Evolutionary conservation across 192 early-diverging fungal genomes (phyloP), one percentile per base, ranked within the genome.

Genomic region (Entomortierella chlamydospora): DNA sequence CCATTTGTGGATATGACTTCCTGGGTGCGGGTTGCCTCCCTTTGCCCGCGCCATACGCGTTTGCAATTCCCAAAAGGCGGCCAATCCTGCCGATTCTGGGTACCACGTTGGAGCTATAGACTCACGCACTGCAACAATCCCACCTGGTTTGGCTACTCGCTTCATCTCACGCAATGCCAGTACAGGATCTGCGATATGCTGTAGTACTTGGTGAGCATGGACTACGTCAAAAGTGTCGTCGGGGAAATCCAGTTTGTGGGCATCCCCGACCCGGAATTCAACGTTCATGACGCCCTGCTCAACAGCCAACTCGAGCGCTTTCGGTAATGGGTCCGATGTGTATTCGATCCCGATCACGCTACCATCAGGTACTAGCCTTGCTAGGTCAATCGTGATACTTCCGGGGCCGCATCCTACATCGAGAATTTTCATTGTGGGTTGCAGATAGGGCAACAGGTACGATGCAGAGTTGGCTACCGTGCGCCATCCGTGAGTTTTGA

Each of bases 361-460:
- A 42, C 64, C 64, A 9, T 49, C 3, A 42, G 64, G 55, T 29
- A 67, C 64, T 10, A 67, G 64, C 20, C 57, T 67, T 4, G 64
- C 64, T 23, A 67, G 22, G 33, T 57, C 55, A 4, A 67, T 54
- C 2, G 64, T 45, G 41, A 67, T 67, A 41, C 64, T 67, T 39
- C 64, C 64, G 11, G 64, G 64, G 55, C 64, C 64, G 25, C 64
- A 67, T 15, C 64, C 64, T n/a, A 67, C 55, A 22, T 67, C 64
- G 10, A 67, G 54, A 20, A 67, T 67, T 17, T 53, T 47, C 64
- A 67, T 67, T 8, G 41, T 2, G 25, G 64, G 42, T n/a, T 67
- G 6, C 41, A 67, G 42, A 41, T 57, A 41, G 29, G 64, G 64
- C 13, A 15, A 15, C 53, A 67, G 64, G 29, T 57, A 67, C 7